Evolutionary conservation across 1,284 basidiomycete genomes (phyloP).

Genomic region (Mycena sp.): DNA sequence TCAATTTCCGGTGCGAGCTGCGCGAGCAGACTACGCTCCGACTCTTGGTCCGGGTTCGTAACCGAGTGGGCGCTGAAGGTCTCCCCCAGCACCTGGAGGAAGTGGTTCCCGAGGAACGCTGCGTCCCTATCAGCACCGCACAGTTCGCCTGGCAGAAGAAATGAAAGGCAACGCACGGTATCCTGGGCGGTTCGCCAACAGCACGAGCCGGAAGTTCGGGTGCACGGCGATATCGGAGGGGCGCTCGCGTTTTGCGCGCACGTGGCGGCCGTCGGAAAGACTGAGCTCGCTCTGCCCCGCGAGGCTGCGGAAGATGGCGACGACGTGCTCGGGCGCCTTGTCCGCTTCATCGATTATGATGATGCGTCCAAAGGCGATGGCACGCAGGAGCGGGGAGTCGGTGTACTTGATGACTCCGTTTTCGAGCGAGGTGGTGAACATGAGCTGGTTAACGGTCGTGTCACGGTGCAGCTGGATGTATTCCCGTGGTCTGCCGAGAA

Average conservation of each 20-base stretch:
- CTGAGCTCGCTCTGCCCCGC: slow-evolving; percentile 71
- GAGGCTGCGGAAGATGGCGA: slow-evolving; percentile 72
- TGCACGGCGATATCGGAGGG: slow-evolving; percentile 67
- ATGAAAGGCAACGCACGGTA: slow-evolving; percentile 63
- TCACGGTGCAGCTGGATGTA: slow-evolving; percentile 76
- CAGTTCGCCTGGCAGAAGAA: neutral
- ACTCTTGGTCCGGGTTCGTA: slow-evolving; percentile 69
- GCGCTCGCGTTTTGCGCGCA: slow-evolving; percentile 55
- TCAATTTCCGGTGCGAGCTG: slow-evolving; percentile 70
- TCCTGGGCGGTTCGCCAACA: slow-evolving; percentile 75
- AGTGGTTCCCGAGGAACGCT: slow-evolving; percentile 79
- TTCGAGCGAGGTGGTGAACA: slow-evolving; percentile 71
- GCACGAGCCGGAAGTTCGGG: slow-evolving; percentile 66
- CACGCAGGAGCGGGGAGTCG: slow-evolving; percentile 71
- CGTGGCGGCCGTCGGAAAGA: slow-evolving; percentile 67
- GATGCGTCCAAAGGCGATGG: slow-evolving; percentile 64
- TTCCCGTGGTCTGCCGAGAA: slow-evolving; percentile 69
- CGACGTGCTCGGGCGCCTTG: slow-evolving; percentile 76
- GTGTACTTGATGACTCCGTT: slow-evolving; percentile 65
- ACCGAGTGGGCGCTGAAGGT: slow-evolving; percentile 74
- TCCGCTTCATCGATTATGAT: slow-evolving; percentile 77
- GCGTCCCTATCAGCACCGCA: slow-evolving; percentile 6
- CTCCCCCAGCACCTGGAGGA: slow-evolving; percentile 74
- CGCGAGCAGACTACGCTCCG: slow-evolving; percentile 63
- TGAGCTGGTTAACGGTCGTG: slow-evolving; percentile 73